Conservation (phyloP, 2,329 filamentous ascomycete genomes). For the Aspergillus neoniger region DNA sequence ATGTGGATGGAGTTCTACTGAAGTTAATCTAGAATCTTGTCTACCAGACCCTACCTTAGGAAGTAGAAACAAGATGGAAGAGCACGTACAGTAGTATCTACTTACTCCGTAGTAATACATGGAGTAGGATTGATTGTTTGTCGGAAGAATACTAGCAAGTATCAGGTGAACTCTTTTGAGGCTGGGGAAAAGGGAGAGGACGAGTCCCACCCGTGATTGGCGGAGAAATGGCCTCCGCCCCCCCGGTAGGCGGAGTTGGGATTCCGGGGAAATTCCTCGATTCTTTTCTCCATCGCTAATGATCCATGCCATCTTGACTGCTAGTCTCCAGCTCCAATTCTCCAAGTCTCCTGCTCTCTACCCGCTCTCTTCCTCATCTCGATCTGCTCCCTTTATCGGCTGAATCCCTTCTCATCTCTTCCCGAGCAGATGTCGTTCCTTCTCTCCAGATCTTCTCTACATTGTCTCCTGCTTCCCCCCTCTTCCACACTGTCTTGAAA, state of each 20-base stretch:
- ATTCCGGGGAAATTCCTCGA: slow-evolving; percentile 28
- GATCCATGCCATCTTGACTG: no score
- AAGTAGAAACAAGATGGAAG: no score
- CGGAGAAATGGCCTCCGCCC: slow-evolving; percentile 35
- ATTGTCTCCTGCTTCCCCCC: background rate
- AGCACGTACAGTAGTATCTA: no score
- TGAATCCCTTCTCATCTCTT: background rate
- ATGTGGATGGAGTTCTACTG: background rate
- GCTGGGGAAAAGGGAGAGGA: background rate
- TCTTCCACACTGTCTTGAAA: slow-evolving; percentile 1
- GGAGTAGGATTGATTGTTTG: no score
- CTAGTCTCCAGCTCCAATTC: background rate
- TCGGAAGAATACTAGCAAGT: no score
- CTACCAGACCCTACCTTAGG: background rate
- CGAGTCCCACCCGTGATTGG: slow-evolving; percentile 29
- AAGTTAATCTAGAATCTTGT: background rate
- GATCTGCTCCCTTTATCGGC: background rate
- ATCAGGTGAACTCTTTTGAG: background rate
- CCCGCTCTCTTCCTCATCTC: background rate
- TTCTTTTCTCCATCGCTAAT: slow-evolving; percentile 1
- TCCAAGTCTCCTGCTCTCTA: background rate
- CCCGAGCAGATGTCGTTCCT: slow-evolving; percentile 15
- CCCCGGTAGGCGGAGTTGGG: slow-evolving; percentile 19
- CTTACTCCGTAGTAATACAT: no score
- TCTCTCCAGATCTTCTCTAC: background rate